Conservation (phyloP, 148 eudicot species). For the Chenopodium suecicum region DNA sequence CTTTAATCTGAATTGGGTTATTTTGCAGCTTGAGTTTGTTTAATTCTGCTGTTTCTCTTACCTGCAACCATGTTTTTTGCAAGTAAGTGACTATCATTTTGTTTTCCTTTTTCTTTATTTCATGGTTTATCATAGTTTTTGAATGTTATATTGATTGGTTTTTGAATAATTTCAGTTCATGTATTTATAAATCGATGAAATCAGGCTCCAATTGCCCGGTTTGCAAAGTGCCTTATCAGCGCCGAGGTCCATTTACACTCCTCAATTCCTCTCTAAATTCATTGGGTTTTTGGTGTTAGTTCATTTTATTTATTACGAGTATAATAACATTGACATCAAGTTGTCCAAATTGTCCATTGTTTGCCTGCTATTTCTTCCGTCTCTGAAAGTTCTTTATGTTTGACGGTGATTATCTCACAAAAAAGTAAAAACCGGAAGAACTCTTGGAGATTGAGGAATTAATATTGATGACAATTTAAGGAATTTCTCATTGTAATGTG, state of each 20-base stretch:
- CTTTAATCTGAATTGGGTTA: slow-evolving; percentile 3
- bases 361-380: no score
- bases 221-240: slow-evolving; percentile 76
- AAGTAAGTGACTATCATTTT: slow-evolving; percentile 37
- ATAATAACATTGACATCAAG: neutral
- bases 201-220: slow-evolving; percentile 83
- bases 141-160: neutral
- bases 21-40: slow-evolving; percentile 73
- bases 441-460: no score
- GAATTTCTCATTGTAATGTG: no score
- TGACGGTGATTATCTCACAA: no score
- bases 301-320: neutral
- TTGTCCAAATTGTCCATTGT: neutral
- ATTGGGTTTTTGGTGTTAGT: neutral
- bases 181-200: slow-evolving; percentile 79
- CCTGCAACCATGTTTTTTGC: slow-evolving; percentile 96
- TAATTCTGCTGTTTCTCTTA: slow-evolving; percentile 64
- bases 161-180: slow-evolving; percentile 40
- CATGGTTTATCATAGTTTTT: neutral
- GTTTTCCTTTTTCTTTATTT: neutral
- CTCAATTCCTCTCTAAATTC: neutral
- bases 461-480: no score
- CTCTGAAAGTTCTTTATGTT: no score
- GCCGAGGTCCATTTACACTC: slow-evolving; percentile 48
- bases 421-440: no score